Conservation (phyloP, 2,329 filamentous ascomycete species). For the Fusarium udum region DNA sequence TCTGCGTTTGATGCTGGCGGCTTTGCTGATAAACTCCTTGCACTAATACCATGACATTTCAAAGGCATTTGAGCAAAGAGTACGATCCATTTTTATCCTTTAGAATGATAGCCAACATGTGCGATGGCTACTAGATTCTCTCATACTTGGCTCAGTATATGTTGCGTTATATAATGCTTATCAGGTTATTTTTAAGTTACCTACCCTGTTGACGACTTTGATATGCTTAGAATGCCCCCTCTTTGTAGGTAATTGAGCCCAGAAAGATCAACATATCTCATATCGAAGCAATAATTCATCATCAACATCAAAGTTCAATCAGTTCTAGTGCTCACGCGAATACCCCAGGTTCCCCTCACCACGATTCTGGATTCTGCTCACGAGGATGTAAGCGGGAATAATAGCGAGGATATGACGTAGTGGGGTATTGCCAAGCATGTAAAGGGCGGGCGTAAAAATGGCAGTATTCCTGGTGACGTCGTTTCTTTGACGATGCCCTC, state of each 20-base stretch:
- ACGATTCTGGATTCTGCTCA: not conserved
- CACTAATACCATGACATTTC: too few species aligned
- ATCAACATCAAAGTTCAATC: not conserved
- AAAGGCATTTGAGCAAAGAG: too few species aligned
- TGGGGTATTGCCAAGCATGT: not conserved
- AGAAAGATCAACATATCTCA: not conserved
- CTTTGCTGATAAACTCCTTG: too few species aligned
- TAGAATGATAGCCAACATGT: too few species aligned
- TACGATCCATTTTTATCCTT: too few species aligned
- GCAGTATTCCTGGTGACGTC: not conserved
- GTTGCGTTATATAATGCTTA: too few species aligned
- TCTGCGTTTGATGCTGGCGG: too few species aligned
- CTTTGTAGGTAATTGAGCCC: not conserved
- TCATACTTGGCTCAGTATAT: too few species aligned
- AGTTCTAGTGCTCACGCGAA: not conserved
- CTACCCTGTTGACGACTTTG: too few species aligned
- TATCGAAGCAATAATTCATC: not conserved
- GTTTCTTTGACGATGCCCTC: not conserved
- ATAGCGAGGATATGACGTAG: not conserved
- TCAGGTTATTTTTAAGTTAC: too few species aligned
- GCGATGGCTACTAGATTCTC: too few species aligned
- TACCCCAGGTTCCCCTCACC: not conserved
- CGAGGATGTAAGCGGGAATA: not conserved
- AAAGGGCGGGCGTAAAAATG: not conserved
- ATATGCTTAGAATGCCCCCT: too few species aligned